Percentiles rank a stretch among this genome's conserved stretches.
phyloP scores from a whole-genome alignment of 2,329 filamentous ascomycete species.

The Ceratocystis smalleyi region DNA sequence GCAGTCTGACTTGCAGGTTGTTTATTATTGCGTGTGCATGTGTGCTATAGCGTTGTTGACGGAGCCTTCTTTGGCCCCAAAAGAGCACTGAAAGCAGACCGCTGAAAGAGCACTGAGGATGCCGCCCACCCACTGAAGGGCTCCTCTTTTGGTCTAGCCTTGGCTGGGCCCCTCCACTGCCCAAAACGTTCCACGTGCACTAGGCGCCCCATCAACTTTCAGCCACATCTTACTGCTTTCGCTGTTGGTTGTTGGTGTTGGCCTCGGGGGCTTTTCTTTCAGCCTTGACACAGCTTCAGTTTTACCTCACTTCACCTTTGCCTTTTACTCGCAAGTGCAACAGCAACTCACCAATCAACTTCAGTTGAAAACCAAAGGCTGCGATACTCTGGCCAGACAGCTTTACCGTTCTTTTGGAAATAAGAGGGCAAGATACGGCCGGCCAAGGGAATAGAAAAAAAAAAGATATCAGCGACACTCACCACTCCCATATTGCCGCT shows the following conservation, averaged over 20 bases:
- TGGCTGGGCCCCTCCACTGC: background rate
- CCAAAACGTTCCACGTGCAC: background rate
- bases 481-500: background rate
- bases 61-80: background rate
- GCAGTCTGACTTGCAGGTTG: background rate
- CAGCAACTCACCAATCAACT: too few relatives aligned
- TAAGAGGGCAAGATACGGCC: too few relatives aligned
- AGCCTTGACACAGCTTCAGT: background rate
- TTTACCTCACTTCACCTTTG: background rate
- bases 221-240: background rate
- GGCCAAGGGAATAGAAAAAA: too few relatives aligned
- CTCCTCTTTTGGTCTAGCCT: background rate
- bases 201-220: constrained; percentile 4
- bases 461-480: too few relatives aligned
- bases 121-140: background rate
- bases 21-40: background rate
- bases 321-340: background rate
- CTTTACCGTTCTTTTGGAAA: too few relatives aligned
- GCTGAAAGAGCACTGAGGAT: background rate
- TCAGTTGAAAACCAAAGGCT: too few relatives aligned
- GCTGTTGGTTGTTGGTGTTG: background rate
- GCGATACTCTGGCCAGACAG: too few relatives aligned
- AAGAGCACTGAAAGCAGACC: background rate
- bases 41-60: background rate
- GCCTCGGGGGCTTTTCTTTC: background rate